phyloP scores from a whole-genome alignment of 2,329 filamentous ascomycete genomes.

The Aspergillus ustus region DNA sequence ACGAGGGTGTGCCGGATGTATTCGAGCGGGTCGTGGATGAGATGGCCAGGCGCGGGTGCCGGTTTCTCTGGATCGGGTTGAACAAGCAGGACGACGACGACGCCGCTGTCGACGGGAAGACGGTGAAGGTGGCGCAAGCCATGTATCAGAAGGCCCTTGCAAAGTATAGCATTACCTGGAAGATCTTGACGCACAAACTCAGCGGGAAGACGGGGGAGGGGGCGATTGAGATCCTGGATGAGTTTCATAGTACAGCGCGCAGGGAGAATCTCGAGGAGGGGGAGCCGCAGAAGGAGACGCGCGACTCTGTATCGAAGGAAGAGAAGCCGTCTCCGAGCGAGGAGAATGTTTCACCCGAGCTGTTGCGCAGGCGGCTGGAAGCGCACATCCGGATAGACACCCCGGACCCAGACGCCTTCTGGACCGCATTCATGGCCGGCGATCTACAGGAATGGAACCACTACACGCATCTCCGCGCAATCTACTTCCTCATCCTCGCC shows the following conservation, averaged over 20 bases:
- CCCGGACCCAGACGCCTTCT: not conserved
- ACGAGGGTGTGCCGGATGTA: not conserved
- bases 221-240: not conserved
- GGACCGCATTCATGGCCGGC: not conserved
- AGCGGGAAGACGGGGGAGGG: not conserved
- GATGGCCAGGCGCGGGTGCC: not conserved
- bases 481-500: not conserved
- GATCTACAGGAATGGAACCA: not conserved
- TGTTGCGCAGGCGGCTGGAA: not conserved
- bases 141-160: not conserved
- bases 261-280: not conserved
- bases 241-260: not conserved
- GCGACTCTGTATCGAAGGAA: not conserved
- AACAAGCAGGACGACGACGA: conserved; percentile 3
- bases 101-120: not conserved
- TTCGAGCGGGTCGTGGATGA: not conserved
- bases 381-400: not conserved
- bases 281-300: too few relatives aligned
- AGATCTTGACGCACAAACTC: not conserved
- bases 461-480: not conserved
- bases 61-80: conserved; percentile 1
- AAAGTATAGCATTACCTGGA: not conserved
- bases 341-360: not conserved
- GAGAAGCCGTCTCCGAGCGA: not conserved
- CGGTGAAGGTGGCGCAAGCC: not conserved